Evolutionary conservation across 352 stramenopile genomes (phyloP), one percentile per base, ranked within the genome.

Genomic region (Aphanomyces astaci): DNA sequence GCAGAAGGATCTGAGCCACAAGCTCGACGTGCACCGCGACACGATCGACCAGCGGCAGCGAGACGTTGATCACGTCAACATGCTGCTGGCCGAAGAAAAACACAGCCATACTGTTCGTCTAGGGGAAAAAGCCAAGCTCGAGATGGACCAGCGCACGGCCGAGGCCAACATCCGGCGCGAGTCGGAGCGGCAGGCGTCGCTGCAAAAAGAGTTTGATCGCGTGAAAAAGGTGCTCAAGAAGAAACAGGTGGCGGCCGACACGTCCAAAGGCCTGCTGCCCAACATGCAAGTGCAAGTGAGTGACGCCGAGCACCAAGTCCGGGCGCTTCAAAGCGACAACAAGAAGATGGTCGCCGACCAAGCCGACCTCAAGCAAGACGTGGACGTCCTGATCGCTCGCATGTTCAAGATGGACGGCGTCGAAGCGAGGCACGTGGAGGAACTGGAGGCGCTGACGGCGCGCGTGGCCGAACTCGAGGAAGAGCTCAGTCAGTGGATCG

Each of bases 1-100:
- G 10, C 79, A 88, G 51, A 82, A 80, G 24, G 89, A 93, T 55
- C 76, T 96, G 5, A 64, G 71, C 30, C 87, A 93, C 70, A 96
- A 96, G 63, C 72, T 97, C 11, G 88, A 97, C 22, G 75, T 96
- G 4, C 89, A 97, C 71, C 81, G 89, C 39, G 84, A 95, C 5
- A 96, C 86, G 49, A 92, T 97, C 51, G 88, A 96, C 56, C 85
- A 97, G 70, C 86, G 90, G 0, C 87, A 97, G 66, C 87, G 87
- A n/a, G 90, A 97, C 72, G 84, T 96, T 15, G 88, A 95, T 65
- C 81, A 92, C 64, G 84, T 97, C 31, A 90, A 78, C 15, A 71
- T 94, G 45, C 90, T 95, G 32, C 69, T 97, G 24, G 82, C 84
- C 9, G 84, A 96, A 25, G 87, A 95, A 72, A 80, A 91, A 52